phyloP scores from a whole-genome alignment of 2,329 filamentous ascomycete genomes.

The Chalaropsis thielavioides region DNA sequence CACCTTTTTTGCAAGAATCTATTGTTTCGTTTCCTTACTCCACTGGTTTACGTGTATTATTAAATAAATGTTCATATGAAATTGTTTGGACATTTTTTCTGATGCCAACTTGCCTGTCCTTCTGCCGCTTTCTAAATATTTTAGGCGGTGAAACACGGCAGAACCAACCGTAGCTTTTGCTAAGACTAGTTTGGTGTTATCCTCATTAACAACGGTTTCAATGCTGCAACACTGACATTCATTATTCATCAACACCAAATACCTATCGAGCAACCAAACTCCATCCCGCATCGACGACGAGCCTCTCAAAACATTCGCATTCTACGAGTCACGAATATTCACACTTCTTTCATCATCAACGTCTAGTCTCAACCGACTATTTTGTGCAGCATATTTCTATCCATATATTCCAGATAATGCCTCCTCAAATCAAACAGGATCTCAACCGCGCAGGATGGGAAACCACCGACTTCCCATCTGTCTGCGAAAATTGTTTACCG shows the following conservation, averaged over 20 bases:
- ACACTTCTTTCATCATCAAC: neutral
- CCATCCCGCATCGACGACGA: neutral
- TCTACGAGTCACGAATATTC: no score
- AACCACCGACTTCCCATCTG: constrained; percentile 75
- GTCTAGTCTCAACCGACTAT: neutral
- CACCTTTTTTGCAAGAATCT: no score
- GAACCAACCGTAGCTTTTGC: neutral
- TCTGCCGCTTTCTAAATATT: neutral
- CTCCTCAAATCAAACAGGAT: constrained; percentile 89
- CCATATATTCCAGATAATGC: constrained; percentile 40
- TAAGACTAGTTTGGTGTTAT: neutral
- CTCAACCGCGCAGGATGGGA: constrained; percentile 94
- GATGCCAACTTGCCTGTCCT: no score
- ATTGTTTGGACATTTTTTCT: no score
- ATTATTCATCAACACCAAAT: neutral
- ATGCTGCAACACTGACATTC: neutral
- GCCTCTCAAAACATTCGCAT: neutral
- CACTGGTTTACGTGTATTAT: no score
- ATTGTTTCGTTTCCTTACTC: no score
- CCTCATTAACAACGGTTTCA: neutral
- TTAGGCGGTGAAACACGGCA: constrained; percentile 16
- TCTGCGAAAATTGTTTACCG: constrained; percentile 84
- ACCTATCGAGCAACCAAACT: neutral
- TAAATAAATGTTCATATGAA: no score
- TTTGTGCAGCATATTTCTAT: neutral